These are phyloP conservation scores for Musa beccarii DNA, from an alignment of 176 grass and related monocot species.

Conservation along the genomic window DNA sequence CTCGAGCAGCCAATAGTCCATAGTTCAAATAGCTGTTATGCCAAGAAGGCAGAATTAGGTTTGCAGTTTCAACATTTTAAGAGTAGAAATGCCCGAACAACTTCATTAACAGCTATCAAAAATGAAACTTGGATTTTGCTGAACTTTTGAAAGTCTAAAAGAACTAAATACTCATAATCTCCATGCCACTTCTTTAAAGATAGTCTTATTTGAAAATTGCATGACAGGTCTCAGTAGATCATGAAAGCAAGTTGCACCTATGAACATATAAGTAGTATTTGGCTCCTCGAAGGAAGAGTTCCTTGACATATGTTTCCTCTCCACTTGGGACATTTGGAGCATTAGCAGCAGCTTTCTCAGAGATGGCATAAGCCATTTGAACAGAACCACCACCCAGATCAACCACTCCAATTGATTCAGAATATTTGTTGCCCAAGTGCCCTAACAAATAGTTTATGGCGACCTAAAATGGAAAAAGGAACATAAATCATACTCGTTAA, in stretches of 20 bases:
- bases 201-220: too few relatives aligned
- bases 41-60: not conserved
- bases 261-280: constrained; percentile 41
- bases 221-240: too few relatives aligned
- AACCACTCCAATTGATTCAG: constrained; percentile 31
- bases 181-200: too few relatives aligned
- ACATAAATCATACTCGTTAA: not conserved
- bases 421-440: constrained; percentile 40
- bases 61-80: not conserved
- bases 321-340: constrained; percentile 22
- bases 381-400: constrained; percentile 50
- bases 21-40: not conserved
- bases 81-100: not conserved
- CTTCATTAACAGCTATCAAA: too few relatives aligned
- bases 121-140: too few relatives aligned
- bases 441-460: constrained; percentile 47
- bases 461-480: constrained; percentile 14
- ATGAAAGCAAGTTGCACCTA: constrained; percentile 19
- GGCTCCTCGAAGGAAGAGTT: constrained; percentile 31
- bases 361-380: constrained; percentile 48
- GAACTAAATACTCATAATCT: too few relatives aligned
- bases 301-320: constrained; percentile 27
- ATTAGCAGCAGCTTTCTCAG: constrained; percentile 21
- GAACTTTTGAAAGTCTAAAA: too few relatives aligned
- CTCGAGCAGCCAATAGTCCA: not conserved